Conservation (phyloP, 2,329 filamentous ascomycete species). For the Colletotrichum phormii region DNA sequence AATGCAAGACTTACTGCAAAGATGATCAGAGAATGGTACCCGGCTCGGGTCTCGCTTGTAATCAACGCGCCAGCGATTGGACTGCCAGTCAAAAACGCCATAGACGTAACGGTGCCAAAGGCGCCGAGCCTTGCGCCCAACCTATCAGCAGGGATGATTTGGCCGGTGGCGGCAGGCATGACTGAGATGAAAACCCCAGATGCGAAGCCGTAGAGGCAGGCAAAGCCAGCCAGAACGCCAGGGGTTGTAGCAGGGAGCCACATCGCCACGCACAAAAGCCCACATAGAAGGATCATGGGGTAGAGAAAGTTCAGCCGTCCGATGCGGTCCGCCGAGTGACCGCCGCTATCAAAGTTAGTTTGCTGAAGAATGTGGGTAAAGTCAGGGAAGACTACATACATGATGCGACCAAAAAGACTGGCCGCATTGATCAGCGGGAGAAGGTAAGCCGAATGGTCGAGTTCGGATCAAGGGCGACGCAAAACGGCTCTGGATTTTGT, state of each 20-base stretch:
- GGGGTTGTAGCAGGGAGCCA: conserved; percentile 26
- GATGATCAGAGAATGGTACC: not conserved
- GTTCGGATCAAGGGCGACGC: not conserved
- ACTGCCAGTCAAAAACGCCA: not conserved
- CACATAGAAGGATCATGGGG: conserved; percentile 27
- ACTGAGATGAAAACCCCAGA: conserved; percentile 1
- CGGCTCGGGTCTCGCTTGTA: not conserved
- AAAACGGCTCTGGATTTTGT: not conserved
- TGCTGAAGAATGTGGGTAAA: not conserved
- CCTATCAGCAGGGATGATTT: not conserved
- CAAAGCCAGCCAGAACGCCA: conserved; percentile 20
- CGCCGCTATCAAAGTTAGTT: conserved; percentile 1
- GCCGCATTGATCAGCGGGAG: not conserved
- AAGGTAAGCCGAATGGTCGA: not conserved
- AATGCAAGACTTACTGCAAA: not conserved
- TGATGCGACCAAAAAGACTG: not conserved
- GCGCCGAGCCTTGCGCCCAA: not conserved
- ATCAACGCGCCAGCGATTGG: not conserved
- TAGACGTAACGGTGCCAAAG: not conserved
- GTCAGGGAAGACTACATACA: not conserved
- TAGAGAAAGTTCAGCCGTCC: conserved; percentile 34
- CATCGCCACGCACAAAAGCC: conserved; percentile 22
- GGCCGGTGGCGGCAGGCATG: not conserved
- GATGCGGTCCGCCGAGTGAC: conserved; percentile 27
- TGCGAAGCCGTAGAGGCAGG: conserved; percentile 23